Conservation (phyloP, 495 filamentous ascomycete genomes). For the Chaetomium fimeti region DNA sequence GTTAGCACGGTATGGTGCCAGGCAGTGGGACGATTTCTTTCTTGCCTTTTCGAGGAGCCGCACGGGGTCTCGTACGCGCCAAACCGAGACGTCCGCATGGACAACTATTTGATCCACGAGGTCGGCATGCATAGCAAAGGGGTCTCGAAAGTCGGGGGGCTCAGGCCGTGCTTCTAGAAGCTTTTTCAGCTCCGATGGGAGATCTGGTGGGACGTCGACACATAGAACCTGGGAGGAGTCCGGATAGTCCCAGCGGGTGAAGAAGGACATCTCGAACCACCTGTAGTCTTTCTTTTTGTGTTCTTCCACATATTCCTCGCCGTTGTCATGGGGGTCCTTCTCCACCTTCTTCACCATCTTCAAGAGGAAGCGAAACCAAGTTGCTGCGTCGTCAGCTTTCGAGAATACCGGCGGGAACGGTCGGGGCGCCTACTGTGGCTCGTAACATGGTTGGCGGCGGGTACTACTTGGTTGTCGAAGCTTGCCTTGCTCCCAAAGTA, state of each 20-base stretch:
- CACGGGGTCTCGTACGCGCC: slow-evolving; percentile 30
- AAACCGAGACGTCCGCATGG: slow-evolving; percentile 28
- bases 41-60: slow-evolving; percentile 26
- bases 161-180: not conserved
- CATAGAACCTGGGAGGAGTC: slow-evolving; percentile 22
- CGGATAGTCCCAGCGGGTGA: slow-evolving; percentile 26
- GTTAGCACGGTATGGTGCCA: not conserved
- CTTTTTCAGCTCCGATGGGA: slow-evolving; percentile 8
- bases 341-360: slow-evolving; percentile 29
- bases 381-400: slow-evolving; percentile 15
- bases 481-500: slow-evolving; percentile 26
- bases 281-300: slow-evolving; percentile 16
- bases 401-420: not conserved
- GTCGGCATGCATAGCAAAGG: slow-evolving; percentile 27
- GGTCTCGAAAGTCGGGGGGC: slow-evolving; percentile 23
- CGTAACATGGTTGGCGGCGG: slow-evolving; percentile 3
- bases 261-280: slow-evolving; percentile 32
- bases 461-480: slow-evolving; percentile 10
- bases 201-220: slow-evolving; percentile 24
- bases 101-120: slow-evolving; percentile 26
- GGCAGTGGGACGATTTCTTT: not conserved
- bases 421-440: slow-evolving; percentile 12
- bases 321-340: slow-evolving; percentile 15
- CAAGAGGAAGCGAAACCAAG: slow-evolving; percentile 27
- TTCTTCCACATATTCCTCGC: slow-evolving; percentile 22